Evolutionary conservation across 2,329 filamentous ascomycete species (phyloP).

Genomic region (Aureobasidium leucospermi): DNA sequence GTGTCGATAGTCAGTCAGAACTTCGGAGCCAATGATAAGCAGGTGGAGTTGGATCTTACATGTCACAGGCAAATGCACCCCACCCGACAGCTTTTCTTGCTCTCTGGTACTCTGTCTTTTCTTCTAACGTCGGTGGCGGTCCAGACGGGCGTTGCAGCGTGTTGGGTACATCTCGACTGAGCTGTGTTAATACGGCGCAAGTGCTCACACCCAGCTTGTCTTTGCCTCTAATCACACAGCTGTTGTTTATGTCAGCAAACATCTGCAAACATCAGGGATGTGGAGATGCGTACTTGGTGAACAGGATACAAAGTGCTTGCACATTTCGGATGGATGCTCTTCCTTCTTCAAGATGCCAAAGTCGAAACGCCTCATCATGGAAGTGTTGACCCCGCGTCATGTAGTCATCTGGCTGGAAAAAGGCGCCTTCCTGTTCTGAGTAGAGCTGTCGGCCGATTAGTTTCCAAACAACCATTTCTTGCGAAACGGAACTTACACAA

Average conservation of each 20-base stretch:
- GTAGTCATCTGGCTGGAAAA: slow-evolving; percentile 6
- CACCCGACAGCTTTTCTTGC: not conserved
- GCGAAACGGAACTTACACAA: not conserved
- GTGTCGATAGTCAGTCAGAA: not conserved
- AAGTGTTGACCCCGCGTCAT: slow-evolving; percentile 15
- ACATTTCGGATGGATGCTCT: not conserved
- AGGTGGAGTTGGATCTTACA: not conserved
- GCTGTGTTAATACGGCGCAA: not conserved
- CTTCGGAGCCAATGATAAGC: not conserved
- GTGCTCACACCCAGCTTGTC: not conserved
- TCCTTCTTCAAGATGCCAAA: slow-evolving; percentile 13
- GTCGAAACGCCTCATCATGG: slow-evolving; percentile 14
- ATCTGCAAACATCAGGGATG: no score
- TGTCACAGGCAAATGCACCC: slow-evolving; percentile 11
- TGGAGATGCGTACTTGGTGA: not conserved
- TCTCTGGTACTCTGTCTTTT: not conserved
- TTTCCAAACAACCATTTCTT: not conserved
- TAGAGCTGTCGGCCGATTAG: not conserved
- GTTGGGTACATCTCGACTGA: not conserved
- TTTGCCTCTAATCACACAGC: slow-evolving; percentile 3
- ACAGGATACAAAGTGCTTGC: not conserved
- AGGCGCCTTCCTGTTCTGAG: slow-evolving; percentile 14
- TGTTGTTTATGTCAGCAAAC: not conserved
- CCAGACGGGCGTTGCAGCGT: not conserved
- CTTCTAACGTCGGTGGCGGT: not conserved